Evolutionary conservation across 306 rosid genomes (phyloP).

Genomic region (Albizia julibrissin): DNA sequence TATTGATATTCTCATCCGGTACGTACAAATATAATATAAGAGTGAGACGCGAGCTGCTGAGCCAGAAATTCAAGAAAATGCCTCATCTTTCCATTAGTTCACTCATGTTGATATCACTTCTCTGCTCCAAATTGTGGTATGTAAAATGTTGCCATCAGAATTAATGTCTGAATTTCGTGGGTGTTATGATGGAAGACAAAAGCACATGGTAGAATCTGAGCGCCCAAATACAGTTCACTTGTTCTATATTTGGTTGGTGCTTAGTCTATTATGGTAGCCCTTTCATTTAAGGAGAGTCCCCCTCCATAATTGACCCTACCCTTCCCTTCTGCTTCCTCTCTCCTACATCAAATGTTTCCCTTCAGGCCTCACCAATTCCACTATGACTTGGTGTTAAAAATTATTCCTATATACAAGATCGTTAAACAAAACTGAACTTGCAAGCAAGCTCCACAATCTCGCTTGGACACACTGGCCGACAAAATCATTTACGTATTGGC

Average conservation of each 20-base stretch:
- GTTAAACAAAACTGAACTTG: neutral
- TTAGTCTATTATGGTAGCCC: neutral
- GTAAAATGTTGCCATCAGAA: neutral
- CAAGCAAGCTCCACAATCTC: neutral
- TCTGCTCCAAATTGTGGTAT: neutral
- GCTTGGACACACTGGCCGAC: neutral
- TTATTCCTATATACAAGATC: no score
- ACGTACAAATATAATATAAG: no score
- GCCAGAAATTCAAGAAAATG: neutral
- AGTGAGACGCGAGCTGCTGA: no score
- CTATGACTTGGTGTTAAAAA: neutral
- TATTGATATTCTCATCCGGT: no score
- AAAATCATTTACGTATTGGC: neutral
- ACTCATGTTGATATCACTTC: no score
- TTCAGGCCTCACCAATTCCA: neutral
- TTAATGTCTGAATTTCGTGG: no score
- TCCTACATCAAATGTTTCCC: neutral
- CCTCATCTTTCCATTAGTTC: no score
- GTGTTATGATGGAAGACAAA: neutral
- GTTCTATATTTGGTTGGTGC: slow-evolving; percentile 12
- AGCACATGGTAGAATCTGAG: slow-evolving; percentile 7
- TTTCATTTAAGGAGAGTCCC: slow-evolving; percentile 28
- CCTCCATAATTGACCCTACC: neutral
- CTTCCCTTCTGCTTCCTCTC: neutral
- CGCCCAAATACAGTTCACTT: neutral